Evolutionary conservation across 2,329 filamentous ascomycete genomes (phyloP).

Genomic region (Herpotrichia juniperi): DNA sequence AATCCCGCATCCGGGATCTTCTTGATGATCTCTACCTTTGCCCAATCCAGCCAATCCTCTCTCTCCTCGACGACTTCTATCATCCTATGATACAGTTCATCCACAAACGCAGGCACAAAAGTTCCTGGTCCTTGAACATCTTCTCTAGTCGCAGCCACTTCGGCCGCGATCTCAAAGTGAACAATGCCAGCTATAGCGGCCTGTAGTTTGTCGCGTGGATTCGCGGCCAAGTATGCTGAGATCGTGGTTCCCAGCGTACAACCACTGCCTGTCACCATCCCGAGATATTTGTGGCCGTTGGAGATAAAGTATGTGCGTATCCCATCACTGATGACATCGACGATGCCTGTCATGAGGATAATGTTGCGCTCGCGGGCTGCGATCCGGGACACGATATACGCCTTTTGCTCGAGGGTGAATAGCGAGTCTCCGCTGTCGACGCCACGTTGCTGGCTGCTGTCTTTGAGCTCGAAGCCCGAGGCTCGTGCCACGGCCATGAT

Average conservation of each 20-base stretch:
- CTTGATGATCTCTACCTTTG: conserved; percentile 10
- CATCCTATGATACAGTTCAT: conserved; percentile 61
- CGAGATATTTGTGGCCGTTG: conserved; percentile 78
- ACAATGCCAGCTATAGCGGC: conserved; percentile 76
- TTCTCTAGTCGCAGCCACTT: conserved; percentile 62
- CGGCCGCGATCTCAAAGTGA: conserved; percentile 79
- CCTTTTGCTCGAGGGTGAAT: conserved; percentile 61
- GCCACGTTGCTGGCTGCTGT: conserved; percentile 69
- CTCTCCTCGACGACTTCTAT: background rate
- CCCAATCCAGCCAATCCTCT: background rate
- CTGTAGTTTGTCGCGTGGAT: conserved; percentile 62
- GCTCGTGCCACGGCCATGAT: conserved; percentile 69
- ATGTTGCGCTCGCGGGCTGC: conserved; percentile 73
- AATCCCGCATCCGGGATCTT: conserved; percentile 25
- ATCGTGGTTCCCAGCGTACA: conserved; percentile 85
- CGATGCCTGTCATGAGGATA: conserved; percentile 80
- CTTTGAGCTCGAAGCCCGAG: conserved; percentile 56
- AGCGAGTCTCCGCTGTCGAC: conserved; percentile 76
- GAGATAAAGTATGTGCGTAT: conserved; percentile 67
- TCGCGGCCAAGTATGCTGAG: conserved; percentile 73
- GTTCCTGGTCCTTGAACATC: conserved; percentile 81
- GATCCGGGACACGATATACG: conserved; percentile 67
- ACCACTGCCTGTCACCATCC: conserved; percentile 74
- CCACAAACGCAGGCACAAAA: conserved; percentile 85
- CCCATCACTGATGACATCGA: conserved; percentile 81